Percentiles rank a stretch among this genome's conserved stretches.
These are phyloP conservation scores for Physcomitrium patens DNA, from an alignment of 225 moss, liverwort and hornwort genomes.

Conservation along the genomic window DNA sequence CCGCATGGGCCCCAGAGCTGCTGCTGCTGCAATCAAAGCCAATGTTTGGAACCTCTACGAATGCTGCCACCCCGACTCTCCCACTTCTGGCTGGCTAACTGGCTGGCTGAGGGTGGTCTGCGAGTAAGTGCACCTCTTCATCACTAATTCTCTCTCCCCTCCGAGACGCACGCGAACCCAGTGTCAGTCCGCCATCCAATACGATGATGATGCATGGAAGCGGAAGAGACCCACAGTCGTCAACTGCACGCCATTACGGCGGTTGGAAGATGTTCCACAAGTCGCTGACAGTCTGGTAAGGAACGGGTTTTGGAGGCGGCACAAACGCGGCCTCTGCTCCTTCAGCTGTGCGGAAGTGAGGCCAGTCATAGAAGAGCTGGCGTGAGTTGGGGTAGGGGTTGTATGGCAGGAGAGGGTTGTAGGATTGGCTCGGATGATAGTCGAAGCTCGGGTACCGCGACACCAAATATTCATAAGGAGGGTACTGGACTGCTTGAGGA, in stretches of 20 bases:
- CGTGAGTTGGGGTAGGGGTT: constrained; percentile 36
- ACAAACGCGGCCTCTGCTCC: constrained; percentile 40
- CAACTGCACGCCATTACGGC: constrained; percentile 17
- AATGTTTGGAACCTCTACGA: too few species aligned
- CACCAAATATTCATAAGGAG: constrained; percentile 35
- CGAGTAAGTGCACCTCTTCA: too few species aligned
- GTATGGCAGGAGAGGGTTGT: constrained; percentile 47
- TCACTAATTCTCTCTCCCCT: too few species aligned
- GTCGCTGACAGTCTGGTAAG: constrained; percentile 40
- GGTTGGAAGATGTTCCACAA: constrained; percentile 52
- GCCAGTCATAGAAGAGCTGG: constrained; percentile 50
- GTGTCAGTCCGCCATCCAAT: too few species aligned
- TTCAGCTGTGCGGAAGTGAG: constrained; percentile 49
- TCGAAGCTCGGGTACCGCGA: constrained; percentile 40
- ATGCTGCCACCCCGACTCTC: too few species aligned
- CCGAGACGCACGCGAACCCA: too few species aligned
- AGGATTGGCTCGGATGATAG: constrained; percentile 54
- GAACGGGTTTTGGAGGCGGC: constrained; percentile 29
- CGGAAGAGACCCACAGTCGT: too few species aligned
- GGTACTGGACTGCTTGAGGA: constrained; percentile 26
- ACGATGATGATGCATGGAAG: too few species aligned
- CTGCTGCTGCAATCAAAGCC: too few species aligned
- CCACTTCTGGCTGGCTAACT: too few species aligned
- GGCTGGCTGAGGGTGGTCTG: too few species aligned
- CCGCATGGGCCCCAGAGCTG: too few species aligned